phyloP scores from a whole-genome alignment of 2,329 filamentous ascomycete genomes.

The Calonectria fujianensis region DNA sequence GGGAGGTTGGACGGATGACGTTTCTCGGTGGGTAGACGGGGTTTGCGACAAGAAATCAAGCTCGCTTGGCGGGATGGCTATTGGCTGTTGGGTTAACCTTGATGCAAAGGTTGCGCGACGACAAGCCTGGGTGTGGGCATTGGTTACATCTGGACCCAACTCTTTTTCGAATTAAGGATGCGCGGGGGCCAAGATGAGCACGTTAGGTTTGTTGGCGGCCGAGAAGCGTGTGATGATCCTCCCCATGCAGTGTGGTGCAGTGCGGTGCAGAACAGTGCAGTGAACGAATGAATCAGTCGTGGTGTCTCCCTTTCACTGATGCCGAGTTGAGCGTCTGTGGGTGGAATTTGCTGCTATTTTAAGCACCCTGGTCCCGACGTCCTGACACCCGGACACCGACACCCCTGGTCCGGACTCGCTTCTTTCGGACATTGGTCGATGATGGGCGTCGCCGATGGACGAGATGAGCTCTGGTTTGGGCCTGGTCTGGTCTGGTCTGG shows the following conservation, averaged over 20 bases:
- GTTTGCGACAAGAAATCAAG: slow-evolving; percentile 28
- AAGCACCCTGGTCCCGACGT: slow-evolving; percentile 23
- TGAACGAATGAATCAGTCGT: slow-evolving; percentile 1
- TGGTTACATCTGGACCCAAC: slow-evolving; percentile 20
- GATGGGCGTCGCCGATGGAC: slow-evolving; percentile 4
- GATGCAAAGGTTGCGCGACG: slow-evolving; percentile 24
- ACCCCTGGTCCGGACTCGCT: slow-evolving; percentile 21
- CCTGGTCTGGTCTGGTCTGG: neutral
- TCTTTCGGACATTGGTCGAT: slow-evolving; percentile 8
- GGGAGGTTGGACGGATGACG: slow-evolving; percentile 3
- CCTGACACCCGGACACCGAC: neutral
- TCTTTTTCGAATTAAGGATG: slow-evolving; percentile 19
- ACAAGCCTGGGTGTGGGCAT: slow-evolving; percentile 8
- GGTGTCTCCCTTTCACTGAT: slow-evolving; percentile 13
- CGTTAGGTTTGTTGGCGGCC: slow-evolving; percentile 5
- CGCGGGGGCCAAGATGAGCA: slow-evolving; percentile 25
- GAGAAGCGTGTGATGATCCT: slow-evolving; percentile 4
- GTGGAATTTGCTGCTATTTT: slow-evolving; percentile 33
- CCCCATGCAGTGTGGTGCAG: neutral
- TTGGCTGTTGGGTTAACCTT: slow-evolving; percentile 25
- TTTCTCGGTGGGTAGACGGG: slow-evolving; percentile 9
- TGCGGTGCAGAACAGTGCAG: neutral
- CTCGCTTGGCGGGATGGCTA: neutral
- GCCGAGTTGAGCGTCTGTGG: slow-evolving; percentile 6
- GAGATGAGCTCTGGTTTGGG: neutral